Conservation (phyloP, 2,329 filamentous ascomycete species). For the Diaporthe velutina region DNA sequence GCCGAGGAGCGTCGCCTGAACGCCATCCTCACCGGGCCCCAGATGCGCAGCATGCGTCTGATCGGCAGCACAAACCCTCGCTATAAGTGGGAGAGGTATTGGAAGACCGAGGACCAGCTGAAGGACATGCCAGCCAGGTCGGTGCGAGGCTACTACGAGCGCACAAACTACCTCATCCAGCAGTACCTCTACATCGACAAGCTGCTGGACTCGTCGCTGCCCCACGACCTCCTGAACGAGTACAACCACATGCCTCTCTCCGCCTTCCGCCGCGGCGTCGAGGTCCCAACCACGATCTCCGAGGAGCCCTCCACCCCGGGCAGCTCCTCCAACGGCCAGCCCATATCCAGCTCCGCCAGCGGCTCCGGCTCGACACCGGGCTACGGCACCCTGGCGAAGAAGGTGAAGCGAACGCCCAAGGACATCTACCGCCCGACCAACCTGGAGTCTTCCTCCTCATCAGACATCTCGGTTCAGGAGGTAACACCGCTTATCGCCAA, state of each 20-base stretch:
- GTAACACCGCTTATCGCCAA: conserved; percentile 15
- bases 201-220: conserved; percentile 90
- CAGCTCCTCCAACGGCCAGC: conserved; percentile 46
- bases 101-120: conserved; percentile 83
- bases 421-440: conserved; percentile 74
- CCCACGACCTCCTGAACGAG: conserved; percentile 91
- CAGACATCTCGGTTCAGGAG: conserved; percentile 2
- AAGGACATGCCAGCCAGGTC: conserved; percentile 75
- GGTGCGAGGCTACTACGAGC: conserved; percentile 87
- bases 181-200: conserved; percentile 95
- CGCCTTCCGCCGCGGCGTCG: conserved; percentile 65
- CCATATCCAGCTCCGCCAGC: conserved; percentile 43
- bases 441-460: conserved; percentile 32
- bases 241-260: conserved; percentile 76
- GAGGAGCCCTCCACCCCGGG: conserved; percentile 68
- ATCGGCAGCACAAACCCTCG: conserved; percentile 90
- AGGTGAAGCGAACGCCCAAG: conserved; percentile 83
- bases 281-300: conserved; percentile 80
- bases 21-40: conserved; percentile 73
- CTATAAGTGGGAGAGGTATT: conserved; percentile 90
- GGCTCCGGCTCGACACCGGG: conserved; percentile 23
- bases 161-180: conserved; percentile 88
- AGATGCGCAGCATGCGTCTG: conserved; percentile 85
- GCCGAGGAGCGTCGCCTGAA: conserved; percentile 71
- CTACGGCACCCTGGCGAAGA: conserved; percentile 53